Base-by-base conservation (phyloP, 305 asterid species). In the Fraxinus albicans region DNA sequence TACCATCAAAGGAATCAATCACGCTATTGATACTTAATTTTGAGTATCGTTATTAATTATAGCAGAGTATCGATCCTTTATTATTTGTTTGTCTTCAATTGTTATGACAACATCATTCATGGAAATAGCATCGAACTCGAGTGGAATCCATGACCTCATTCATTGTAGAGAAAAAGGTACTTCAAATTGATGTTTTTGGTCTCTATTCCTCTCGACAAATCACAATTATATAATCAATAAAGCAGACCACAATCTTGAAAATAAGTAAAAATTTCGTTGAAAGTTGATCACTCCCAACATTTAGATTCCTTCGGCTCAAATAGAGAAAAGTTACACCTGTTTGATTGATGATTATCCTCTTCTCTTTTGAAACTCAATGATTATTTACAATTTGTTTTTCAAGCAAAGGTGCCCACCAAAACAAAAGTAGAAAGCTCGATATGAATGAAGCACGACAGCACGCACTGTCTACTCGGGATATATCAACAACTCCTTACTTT, bases 361-460 rank as follows among this genome's bases (percentile, higher is more conserved):
- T 72, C 78, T 81, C 86, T 86, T 87, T 83, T n/a, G 36, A 77
- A 63, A 75, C 53, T 79, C 77, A 65, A 87, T 89, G 88, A 88
- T 89, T 88, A 85, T 79, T 29, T 50, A 50, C n/a, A 53, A 21
- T 86, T 79, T 90, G 87, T 81, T 84, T 86, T 70, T 83, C 72
- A 89, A 91, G 89, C 87, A 89, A 89, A 83, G 86, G 44, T 75
- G 88, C 27, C 69, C 29, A 50, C 27, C 40, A 33, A 33, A 47
- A 8, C n/a, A 80, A 58, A 21, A 2, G 70, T 21, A 60, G 10
- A 60, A 60, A 58, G 69, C 84, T 76, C 65, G 38, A 65, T 81
- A 35, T 79, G 81, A 87, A 84, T 84, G 79, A 79, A 84, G 78
- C 78, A 80, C 79, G 82, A 80, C 88, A 88, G 87, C 91, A 85